These are phyloP conservation scores for Kazachstania sp. DNA, from an alignment of 1,139 yeast genomes.

Conservation along the genomic window DNA sequence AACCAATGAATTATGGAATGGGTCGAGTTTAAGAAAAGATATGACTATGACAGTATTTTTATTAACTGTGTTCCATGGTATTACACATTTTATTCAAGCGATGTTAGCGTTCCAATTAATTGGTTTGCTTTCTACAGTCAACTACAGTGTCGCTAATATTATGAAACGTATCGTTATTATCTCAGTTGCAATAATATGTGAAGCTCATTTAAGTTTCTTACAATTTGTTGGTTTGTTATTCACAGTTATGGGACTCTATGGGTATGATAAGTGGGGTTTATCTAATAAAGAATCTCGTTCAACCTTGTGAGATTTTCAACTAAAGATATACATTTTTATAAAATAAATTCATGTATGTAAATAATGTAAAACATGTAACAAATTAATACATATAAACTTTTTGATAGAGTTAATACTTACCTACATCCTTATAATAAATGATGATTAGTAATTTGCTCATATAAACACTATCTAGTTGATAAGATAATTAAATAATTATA, in stretches of 20 bases:
- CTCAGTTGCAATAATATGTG: slow-evolving; percentile 70
- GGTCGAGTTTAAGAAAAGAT: slow-evolving; percentile 21
- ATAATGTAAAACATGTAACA: no score
- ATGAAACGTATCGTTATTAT: slow-evolving; percentile 83
- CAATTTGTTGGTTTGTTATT: slow-evolving; percentile 66
- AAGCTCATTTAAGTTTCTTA: slow-evolving; percentile 46
- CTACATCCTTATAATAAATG: no score
- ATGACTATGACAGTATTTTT: slow-evolving; percentile 33
- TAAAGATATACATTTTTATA: no score
- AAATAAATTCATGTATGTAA: no score
- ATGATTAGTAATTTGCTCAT: no score
- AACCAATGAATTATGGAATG: slow-evolving; percentile 28
- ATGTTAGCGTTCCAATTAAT: slow-evolving; percentile 82
- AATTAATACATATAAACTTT: no score
- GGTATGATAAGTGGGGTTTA: slow-evolving; percentile 43
- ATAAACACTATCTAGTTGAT: no score
- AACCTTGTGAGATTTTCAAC: neutral
- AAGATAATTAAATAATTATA: no score
- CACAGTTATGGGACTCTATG: slow-evolving; percentile 57
- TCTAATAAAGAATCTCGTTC: slow-evolving; percentile 5
- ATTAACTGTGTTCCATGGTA: slow-evolving; percentile 53
- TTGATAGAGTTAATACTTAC: no score
- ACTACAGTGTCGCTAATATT: slow-evolving; percentile 84
- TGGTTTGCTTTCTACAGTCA: slow-evolving; percentile 78
- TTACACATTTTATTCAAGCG: slow-evolving; percentile 77